A percentile compares a stretch with the other conserved stretches of the same genome.
Conservation (phyloP, 176 grass and related monocot species). For the Alloteropsis semialata region DNA sequence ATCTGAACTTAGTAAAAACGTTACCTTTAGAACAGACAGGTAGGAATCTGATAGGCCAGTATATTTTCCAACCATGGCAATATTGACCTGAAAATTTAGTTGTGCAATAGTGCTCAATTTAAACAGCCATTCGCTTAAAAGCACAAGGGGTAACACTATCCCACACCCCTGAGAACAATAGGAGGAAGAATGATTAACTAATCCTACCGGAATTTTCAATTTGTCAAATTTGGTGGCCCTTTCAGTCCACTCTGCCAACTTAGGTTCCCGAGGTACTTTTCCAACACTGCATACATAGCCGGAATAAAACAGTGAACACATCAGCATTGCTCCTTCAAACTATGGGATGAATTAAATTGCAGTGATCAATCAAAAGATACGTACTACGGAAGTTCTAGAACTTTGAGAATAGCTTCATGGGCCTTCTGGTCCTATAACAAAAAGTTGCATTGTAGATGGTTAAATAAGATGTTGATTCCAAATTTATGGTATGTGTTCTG, state of each 20-base stretch:
- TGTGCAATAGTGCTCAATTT: conserved; percentile 17
- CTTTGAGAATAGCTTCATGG: conserved; percentile 91
- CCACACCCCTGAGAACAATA: background rate
- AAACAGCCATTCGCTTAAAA: background rate
- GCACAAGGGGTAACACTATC: background rate
- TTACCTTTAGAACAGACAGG: conserved; percentile 87
- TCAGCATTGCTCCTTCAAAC: conserved; percentile 17
- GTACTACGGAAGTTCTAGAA: conserved; percentile 82
- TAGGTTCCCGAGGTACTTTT: conserved; percentile 48
- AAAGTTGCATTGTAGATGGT: conserved; percentile 26
- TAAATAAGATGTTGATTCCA: conserved; percentile 25
- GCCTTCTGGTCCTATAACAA: conserved; percentile 88
- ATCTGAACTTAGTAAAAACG: conserved; percentile 19
- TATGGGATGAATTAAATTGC: conserved; percentile 10
- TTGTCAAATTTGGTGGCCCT: conserved; percentile 70
- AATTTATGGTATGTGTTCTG: conserved; percentile 16
- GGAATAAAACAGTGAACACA: background rate
- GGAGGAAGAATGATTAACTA: background rate
- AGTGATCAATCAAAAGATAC: conserved; percentile 4
- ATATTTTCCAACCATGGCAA: conserved; percentile 91
- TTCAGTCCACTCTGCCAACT: conserved; percentile 65
- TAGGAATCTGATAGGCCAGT: conserved; percentile 79
- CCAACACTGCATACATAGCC: conserved; percentile 30
- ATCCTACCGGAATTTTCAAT: conserved; percentile 60
- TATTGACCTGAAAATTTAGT: conserved; percentile 69